A percentile compares a stretch with the other conserved stretches of the same genome.
These are phyloP conservation scores for Berberis vulgaris DNA, from an alignment of 164 flowering plant species.

Conservation along the genomic window DNA sequence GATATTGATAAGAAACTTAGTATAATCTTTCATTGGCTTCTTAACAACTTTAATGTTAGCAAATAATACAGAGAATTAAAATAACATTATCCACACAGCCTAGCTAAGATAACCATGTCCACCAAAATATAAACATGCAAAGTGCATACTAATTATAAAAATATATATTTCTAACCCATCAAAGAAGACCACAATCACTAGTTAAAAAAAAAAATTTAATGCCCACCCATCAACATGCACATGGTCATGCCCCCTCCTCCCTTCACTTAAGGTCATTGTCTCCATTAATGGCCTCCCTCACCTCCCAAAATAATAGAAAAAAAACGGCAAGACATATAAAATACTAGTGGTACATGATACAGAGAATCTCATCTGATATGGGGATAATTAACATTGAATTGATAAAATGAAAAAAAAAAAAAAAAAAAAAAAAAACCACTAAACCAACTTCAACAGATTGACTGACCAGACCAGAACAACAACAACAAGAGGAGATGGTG, in stretches of 20 bases:
- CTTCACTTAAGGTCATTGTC: constrained; percentile 14
- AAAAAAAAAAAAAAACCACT: not conserved
- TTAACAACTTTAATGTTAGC: too few species aligned
- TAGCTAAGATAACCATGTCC: too few species aligned
- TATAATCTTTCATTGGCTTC: too few species aligned
- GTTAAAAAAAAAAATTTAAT: too few species aligned
- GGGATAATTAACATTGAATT: constrained; percentile 5
- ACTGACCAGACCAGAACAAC: constrained; percentile 6
- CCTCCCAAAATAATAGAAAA: not conserved
- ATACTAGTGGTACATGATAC: constrained; percentile 6
- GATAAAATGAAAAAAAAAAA: constrained; percentile 4
- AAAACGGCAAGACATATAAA: not conserved
- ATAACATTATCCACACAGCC: too few species aligned
- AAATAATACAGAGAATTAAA: too few species aligned
- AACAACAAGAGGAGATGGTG: constrained; percentile 6
- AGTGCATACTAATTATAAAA: too few species aligned
- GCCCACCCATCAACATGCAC: constrained; percentile 22
- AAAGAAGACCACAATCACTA: too few species aligned
- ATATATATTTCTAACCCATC: too few species aligned
- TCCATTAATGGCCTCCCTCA: constrained; percentile 4
- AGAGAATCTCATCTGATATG: constrained; percentile 9
- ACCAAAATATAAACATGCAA: too few species aligned
- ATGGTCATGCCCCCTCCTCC: constrained; percentile 24
- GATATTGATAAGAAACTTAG: too few species aligned
- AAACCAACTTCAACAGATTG: constrained; percentile 7